Percentiles rank a stretch among this genome's conserved stretches.
Evolutionary conservation across 805 yeast species (phyloP).

Genomic region (Kuraishia floccosa): DNA sequence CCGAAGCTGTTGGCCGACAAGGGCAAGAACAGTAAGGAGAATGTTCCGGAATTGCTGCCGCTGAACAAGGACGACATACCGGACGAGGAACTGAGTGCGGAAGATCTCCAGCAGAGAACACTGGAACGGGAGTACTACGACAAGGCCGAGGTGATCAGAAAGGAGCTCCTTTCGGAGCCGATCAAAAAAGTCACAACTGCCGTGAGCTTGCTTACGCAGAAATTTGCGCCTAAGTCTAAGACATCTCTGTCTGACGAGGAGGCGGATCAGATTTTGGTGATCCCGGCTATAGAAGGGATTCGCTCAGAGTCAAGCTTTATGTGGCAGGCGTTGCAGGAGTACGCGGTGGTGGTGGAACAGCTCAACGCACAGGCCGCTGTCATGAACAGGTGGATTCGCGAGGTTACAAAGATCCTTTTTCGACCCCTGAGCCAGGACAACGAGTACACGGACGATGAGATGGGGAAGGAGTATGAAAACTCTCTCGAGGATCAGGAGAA

Average conservation of each 20-base stretch:
- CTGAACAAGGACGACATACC: conserved; percentile 4
- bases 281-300: no score
- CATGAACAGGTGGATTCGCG: conserved; percentile 39
- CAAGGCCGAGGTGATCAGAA: conserved; percentile 52
- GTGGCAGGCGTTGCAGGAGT: no score
- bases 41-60: conserved; percentile 6
- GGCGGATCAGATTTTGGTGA: no score
- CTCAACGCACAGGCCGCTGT: conserved; percentile 40
- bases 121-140: conserved; percentile 43
- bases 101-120: conserved; percentile 21
- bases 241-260: no score
- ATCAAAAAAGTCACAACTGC: conserved; percentile 20
- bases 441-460: conserved; percentile 19
- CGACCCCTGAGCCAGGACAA: conserved; percentile 27
- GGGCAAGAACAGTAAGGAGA: conserved; percentile 15
- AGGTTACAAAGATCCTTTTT: conserved; percentile 28
- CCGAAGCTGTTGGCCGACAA: conserved; percentile 16
- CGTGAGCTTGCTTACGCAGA: neutral
- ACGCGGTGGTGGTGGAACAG: conserved; percentile 15
- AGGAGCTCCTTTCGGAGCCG: conserved; percentile 33
- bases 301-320: no score
- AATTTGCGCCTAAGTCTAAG: no score
- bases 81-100: conserved; percentile 11
- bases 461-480: conserved; percentile 70
- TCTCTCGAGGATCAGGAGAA: conserved; percentile 69